Percentiles rank a stretch among this genome's conserved stretches.
These are phyloP conservation scores for Flaveria ramosissima DNA, from an alignment of 129 eudicot species.

Conservation along the genomic window DNA sequence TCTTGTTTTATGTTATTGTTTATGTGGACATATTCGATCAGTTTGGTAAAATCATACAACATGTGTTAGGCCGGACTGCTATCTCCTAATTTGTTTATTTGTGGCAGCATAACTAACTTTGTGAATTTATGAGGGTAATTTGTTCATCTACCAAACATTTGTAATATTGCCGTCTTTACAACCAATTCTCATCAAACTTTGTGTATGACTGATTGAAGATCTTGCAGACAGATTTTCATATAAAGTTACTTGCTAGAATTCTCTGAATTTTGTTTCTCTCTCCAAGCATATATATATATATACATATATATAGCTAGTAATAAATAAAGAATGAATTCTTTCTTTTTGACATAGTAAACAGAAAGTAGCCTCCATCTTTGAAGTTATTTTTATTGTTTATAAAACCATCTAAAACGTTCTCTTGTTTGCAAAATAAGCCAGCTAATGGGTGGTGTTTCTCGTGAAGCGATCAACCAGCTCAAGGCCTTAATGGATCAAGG, in stretches of 20 bases:
- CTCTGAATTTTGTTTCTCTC: neutral
- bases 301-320: neutral
- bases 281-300: neutral
- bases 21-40: neutral
- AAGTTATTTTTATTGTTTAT: neutral
- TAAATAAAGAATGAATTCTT: constrained; percentile 9
- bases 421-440: neutral
- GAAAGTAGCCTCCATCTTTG: neutral
- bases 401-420: neutral
- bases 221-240: neutral
- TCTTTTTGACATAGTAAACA: neutral
- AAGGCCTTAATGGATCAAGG: constrained; percentile 9
- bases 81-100: neutral
- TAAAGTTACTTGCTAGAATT: neutral
- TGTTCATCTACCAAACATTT: neutral
- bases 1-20: constrained; percentile 12
- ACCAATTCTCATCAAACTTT: neutral
- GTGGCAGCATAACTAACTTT: constrained; percentile 1
- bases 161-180: neutral
- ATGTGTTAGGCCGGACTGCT: constrained; percentile 6
- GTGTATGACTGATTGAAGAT: neutral
- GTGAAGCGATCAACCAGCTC: constrained; percentile 3
- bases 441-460: constrained; percentile 2
- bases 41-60: neutral
- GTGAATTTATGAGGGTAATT: no score